These are phyloP conservation scores for Boletellus deceptivus DNA, from an alignment of 1,284 basidiomycete species.

Conservation along the genomic window DNA sequence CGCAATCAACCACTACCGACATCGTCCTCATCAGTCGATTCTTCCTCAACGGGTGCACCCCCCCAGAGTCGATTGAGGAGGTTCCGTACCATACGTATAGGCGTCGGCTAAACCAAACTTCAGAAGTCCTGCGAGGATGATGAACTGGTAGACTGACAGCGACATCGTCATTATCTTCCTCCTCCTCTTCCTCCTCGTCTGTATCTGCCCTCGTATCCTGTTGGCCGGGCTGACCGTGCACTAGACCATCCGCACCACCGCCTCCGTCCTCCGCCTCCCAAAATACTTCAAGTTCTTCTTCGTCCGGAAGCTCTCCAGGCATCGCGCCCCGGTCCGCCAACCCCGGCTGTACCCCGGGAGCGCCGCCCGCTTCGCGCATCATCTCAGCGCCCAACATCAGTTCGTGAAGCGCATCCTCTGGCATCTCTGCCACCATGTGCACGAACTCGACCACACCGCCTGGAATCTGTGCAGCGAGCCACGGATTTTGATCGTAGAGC, in stretches of 20 bases:
- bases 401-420: slow-evolving; percentile 58
- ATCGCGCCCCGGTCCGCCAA: slow-evolving; percentile 39
- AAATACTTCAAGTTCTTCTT: slow-evolving; percentile 22
- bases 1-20: slow-evolving; percentile 1
- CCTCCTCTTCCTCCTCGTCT: slow-evolving; percentile 37
- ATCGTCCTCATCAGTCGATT: slow-evolving; percentile 37
- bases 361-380: slow-evolving; percentile 30
- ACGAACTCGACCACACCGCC: slow-evolving; percentile 66
- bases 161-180: slow-evolving; percentile 42
- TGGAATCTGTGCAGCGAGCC: slow-evolving; percentile 56
- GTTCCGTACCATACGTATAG: slow-evolving; percentile 59
- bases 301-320: slow-evolving; percentile 32
- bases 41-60: slow-evolving; percentile 32
- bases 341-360: slow-evolving; percentile 39
- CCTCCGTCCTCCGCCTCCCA: slow-evolving; percentile 22
- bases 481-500: slow-evolving; percentile 15
- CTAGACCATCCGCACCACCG: slow-evolving; percentile 11
- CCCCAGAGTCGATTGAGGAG: slow-evolving; percentile 65
- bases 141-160: slow-evolving; percentile 40
- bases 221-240: background rate
- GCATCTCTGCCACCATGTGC: slow-evolving; percentile 54
- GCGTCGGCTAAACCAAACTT: slow-evolving; percentile 47
- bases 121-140: slow-evolving; percentile 1
- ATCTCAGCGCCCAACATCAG: slow-evolving; percentile 48
- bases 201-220: slow-evolving; percentile 36